Evolutionary conservation across 179 eudicot genomes (phyloP), one percentile per base, ranked within the genome.

Genomic region (Gypsophila paniculata): DNA sequence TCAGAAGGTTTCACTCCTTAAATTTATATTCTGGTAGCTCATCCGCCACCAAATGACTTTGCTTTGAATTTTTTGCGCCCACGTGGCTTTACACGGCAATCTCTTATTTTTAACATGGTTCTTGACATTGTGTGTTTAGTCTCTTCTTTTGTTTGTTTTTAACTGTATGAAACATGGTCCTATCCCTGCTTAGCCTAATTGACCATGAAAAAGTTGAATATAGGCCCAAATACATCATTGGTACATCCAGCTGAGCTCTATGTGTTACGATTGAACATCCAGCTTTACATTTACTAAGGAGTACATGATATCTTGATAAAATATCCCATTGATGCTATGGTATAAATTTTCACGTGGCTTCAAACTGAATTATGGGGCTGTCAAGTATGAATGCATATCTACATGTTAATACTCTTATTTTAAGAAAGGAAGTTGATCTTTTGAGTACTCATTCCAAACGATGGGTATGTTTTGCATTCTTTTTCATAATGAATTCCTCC

Each of bases 361-460:
- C n/a, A 17, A 10, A 12, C 19, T 25, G 6, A 34, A 32, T 54
- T 36, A 15, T 15, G 22, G 1, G 58, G 10, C 9, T 13, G 32
- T 14, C 7, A 23, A 23, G 13, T 26, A 17, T n/a, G 19, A 48
- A n/a, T 61, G 60, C 54, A 54, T n/a, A 9, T 46, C 44, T 22
- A 9, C 46, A 26, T 25, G 55, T 66, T 46, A 12, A 8, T 49
- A 18, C 22, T 68, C 54, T 66, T 65, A 55, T 32, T 61, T 32
- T 17, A 12, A 61, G 46, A 32, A 61, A 32, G 21, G 44, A 32
- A 59, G 8, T 60, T 13, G 39, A 25, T 54, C 49, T 36, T 39
- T 25, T 60, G 65, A 61, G 60, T 53, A 53, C 52, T 13, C 26
- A 53, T 69, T 69, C 23, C 64, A 18, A 60, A 8, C 36, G 39